Percentiles rank a stretch among this genome's conserved stretches.
These are phyloP conservation scores for Aspergillus sparsus DNA, from an alignment of 495 filamentous ascomycete genomes.

Conservation along the genomic window DNA sequence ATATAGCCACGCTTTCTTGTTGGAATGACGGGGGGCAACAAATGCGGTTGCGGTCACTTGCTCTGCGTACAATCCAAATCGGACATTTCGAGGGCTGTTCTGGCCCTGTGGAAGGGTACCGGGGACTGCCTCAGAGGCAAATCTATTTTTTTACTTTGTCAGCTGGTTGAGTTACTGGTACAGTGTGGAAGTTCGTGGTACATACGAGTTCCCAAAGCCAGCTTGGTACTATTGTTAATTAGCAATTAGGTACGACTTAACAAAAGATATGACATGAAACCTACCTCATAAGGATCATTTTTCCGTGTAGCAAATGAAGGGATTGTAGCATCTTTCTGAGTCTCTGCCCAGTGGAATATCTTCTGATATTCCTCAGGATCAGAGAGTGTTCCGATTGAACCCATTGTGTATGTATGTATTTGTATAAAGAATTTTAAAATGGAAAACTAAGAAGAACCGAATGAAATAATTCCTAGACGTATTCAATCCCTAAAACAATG, in stretches of 20 bases:
- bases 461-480: too few species aligned
- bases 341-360: slow-evolving; percentile 61
- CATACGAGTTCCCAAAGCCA: slow-evolving; percentile 56
- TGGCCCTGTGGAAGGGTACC: slow-evolving; percentile 52
- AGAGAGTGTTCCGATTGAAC: slow-evolving; percentile 29
- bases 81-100: slow-evolving; percentile 48
- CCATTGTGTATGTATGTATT: slow-evolving; percentile 24
- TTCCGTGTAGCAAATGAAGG: slow-evolving; percentile 50
- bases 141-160: slow-evolving; percentile 32
- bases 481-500: too few species aligned
- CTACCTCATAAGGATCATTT: slow-evolving; percentile 56
- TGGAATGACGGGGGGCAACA: slow-evolving; percentile 48
- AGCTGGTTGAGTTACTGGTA: slow-evolving; percentile 31
- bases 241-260: slow-evolving; percentile 19
- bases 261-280: slow-evolving; percentile 2
- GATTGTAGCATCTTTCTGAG: slow-evolving; percentile 51
- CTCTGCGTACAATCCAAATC: slow-evolving; percentile 51
- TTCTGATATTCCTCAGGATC: slow-evolving; percentile 53
- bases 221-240: slow-evolving; percentile 48
- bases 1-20: slow-evolving; percentile 54
- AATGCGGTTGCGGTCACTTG: slow-evolving; percentile 51
- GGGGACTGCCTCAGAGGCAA: slow-evolving; percentile 49
- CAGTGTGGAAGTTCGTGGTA: slow-evolving; percentile 14
- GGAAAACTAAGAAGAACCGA: too few species aligned
- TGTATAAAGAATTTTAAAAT: neutral